A percentile compares a stretch with the other conserved stretches of the same genome.
Evolutionary conservation across 768 basidiomycete species (phyloP).

Genomic region (Boletus patriciae): DNA sequence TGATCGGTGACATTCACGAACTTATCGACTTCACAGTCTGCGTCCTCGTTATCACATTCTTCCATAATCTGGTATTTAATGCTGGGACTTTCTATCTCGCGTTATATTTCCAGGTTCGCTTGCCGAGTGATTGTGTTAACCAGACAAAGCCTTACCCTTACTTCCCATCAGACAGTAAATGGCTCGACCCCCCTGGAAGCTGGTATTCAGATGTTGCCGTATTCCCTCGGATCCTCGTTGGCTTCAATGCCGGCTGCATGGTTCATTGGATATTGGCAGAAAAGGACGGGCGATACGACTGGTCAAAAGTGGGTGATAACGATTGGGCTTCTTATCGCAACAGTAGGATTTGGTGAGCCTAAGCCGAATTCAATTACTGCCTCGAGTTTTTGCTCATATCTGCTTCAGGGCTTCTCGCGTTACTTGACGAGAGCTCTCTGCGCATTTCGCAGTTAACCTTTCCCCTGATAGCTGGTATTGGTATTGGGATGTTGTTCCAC

Average conservation of each 20-base stretch:
- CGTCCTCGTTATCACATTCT: slow-evolving; percentile 66
- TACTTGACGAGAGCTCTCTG: slow-evolving; percentile 56
- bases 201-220: slow-evolving; percentile 75
- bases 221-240: slow-evolving; percentile 81
- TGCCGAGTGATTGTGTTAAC: slow-evolving; percentile 2
- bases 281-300: slow-evolving; percentile 51
- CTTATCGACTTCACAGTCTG: slow-evolving; percentile 44
- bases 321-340: slow-evolving; percentile 60
- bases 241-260: slow-evolving; percentile 87
- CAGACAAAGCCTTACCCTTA: slow-evolving; percentile 2
- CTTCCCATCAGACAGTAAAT: slow-evolving; percentile 56
- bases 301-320: slow-evolving; percentile 68
- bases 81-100: slow-evolving; percentile 87
- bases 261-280: slow-evolving; percentile 71
- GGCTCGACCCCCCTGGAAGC: slow-evolving; percentile 70
- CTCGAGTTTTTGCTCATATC: slow-evolving; percentile 11
- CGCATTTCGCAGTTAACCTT: slow-evolving; percentile 49
- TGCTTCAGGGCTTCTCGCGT: slow-evolving; percentile 60
- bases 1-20: slow-evolving; percentile 10
- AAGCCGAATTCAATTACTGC: neutral
- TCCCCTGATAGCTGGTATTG: slow-evolving; percentile 72
- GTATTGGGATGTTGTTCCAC: slow-evolving; percentile 82
- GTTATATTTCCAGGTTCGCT: slow-evolving; percentile 72
- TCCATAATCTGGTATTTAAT: slow-evolving; percentile 82
- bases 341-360: slow-evolving; percentile 69